Evolutionary conservation across 2,329 filamentous ascomycete genomes (phyloP), one percentile per base, ranked within the genome.

Genomic region (Xylariaceae sp.): DNA sequence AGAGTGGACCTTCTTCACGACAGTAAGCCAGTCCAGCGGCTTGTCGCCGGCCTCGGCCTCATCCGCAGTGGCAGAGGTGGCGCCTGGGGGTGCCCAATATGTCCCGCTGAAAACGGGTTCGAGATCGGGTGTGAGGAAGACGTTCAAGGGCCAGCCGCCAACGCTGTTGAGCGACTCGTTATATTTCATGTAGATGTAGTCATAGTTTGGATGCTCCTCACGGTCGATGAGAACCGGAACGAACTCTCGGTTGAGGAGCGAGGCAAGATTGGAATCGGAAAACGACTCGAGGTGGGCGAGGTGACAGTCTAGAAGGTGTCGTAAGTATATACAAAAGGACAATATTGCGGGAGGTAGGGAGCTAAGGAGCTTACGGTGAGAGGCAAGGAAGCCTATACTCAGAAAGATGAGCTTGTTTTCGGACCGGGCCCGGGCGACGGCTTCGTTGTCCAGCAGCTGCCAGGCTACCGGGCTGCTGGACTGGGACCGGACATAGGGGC

Each of bases 101-200:
- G 90, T 96, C 16, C 90, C 90, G 26, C 92, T 92, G 63, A 96
- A 97, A 8, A 98, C 85, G 1, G 92, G 92, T 56, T 95, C 83
- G 17, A 97, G 74, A 51, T 94, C 83, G 1, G 92, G 88, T 0
- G 92, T 98, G 19, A 97, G 74, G 59, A 98, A 97, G n/a, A 95
- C 82, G 57, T 96, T 97, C 44, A 97, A 67, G 1, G 92, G 92
- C 89, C 92, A 97, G 27, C 92, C 92, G 8, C 88, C 90, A 2
- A 78, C 83, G 14, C 85, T 88, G 42, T 85, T 94, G 9, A 92
- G 90, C 2, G 90, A 90, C 60, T 96, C 88, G 28, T 95, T 83
- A 62, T 95, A 98, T 67, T 95, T 95, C 88, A 96, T 96, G 62
- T 97, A 97, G 49, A 97, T 89, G 46, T 85, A 81, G 58, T 98